Conservation (phyloP, 129 eudicot species). For the Erigeron canadensis region DNA sequence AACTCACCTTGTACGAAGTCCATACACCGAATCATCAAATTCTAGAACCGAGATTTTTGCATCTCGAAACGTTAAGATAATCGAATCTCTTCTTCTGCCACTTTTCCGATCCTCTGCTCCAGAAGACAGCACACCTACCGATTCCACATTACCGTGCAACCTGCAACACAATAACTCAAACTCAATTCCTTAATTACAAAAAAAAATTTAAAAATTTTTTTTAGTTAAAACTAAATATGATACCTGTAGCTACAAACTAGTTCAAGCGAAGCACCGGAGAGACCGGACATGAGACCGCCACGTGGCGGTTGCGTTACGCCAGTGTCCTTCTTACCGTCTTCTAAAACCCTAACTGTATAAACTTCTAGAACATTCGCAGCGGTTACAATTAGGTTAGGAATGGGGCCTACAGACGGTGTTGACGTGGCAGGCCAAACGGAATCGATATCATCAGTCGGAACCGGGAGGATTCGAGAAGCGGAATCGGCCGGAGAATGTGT, state of each 20-base stretch:
- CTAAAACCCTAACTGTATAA: slow-evolving; percentile 59
- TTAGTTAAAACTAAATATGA: too few species aligned
- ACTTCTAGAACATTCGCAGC: slow-evolving; percentile 80
- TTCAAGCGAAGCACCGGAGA: slow-evolving; percentile 78
- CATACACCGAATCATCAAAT: slow-evolving; percentile 87
- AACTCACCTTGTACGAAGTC: slow-evolving; percentile 79
- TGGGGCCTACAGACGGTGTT: slow-evolving; percentile 43
- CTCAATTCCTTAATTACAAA: background rate
- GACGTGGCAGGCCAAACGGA: slow-evolving; percentile 56
- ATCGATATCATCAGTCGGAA: slow-evolving; percentile 62
- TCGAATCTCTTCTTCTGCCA: slow-evolving; percentile 90
- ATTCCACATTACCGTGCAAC: slow-evolving; percentile 95
- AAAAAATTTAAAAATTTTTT: too few species aligned
- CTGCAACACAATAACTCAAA: slow-evolving; percentile 32
- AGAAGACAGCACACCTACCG: slow-evolving; percentile 59
- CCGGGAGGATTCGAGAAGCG: slow-evolving; percentile 43
- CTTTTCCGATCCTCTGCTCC: slow-evolving; percentile 61
- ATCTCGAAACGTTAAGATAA: slow-evolving; percentile 76
- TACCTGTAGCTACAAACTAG: slow-evolving; percentile 83
- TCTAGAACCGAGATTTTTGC: slow-evolving; percentile 92
- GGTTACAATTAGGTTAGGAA: slow-evolving; percentile 75
- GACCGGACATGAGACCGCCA: slow-evolving; percentile 81
- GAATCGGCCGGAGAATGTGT: slow-evolving; percentile 68
- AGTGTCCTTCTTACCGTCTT: slow-evolving; percentile 42
- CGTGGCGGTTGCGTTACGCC: slow-evolving; percentile 52